Conservation (phyloP, 148 eudicot species). For the Nepenthes gracilis region DNA sequence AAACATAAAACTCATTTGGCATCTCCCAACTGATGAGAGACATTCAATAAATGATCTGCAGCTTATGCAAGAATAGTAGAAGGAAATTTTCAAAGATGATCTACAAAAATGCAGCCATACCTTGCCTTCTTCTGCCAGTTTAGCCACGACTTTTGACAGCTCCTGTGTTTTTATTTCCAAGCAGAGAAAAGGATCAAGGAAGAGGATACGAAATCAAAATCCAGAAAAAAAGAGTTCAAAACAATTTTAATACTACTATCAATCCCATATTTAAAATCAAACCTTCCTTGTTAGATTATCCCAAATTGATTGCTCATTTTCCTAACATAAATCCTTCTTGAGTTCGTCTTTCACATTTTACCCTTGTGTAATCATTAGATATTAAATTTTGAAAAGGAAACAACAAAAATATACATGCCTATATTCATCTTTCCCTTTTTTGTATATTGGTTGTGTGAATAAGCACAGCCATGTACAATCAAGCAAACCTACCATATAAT, state of each 20-base stretch:
- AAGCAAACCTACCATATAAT: no score
- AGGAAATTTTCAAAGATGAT: neutral
- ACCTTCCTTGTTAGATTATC: no score
- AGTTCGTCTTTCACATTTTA: no score
- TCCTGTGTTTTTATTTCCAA: conserved; percentile 38
- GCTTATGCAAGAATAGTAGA: neutral
- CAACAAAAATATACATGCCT: no score
- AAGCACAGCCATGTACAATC: no score
- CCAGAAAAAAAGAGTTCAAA: neutral
- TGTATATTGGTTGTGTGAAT: no score
- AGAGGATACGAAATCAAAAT: neutral
- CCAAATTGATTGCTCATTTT: no score
- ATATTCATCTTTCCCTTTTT: no score
- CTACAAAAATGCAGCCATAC: conserved; percentile 15
- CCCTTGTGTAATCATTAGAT: no score
- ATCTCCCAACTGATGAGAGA: neutral
- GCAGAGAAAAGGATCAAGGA: neutral
- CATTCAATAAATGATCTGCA: neutral
- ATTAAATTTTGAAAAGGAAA: no score
- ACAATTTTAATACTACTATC: neutral
- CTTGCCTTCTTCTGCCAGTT: conserved; percentile 93
- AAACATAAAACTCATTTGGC: no score
- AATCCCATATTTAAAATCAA: neutral
- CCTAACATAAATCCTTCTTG: no score
- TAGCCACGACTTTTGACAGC: conserved; percentile 70